phyloP scores from a whole-genome alignment of 2,329 filamentous ascomycete species.

The Alternaria arborescens region DNA sequence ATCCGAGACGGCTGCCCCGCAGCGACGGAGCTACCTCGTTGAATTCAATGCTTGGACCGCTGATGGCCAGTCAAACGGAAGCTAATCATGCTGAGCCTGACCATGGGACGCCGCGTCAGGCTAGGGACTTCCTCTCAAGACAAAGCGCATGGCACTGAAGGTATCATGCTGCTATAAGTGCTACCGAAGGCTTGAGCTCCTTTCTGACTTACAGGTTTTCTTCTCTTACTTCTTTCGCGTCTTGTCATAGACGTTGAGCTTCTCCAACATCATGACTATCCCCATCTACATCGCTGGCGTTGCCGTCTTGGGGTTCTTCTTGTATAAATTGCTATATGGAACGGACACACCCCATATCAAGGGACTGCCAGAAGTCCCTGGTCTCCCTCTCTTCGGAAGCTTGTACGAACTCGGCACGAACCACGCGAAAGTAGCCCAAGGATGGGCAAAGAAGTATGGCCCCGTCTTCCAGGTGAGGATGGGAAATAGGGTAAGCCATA shows the following conservation, averaged over 20 bases:
- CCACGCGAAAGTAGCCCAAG: slow-evolving; percentile 57
- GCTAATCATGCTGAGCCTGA: slow-evolving; percentile 19
- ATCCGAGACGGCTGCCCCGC: slow-evolving; percentile 13
- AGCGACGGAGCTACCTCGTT: background rate
- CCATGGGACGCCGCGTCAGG: background rate
- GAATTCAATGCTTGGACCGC: background rate
- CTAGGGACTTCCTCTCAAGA: slow-evolving; percentile 2
- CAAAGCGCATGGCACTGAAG: slow-evolving; percentile 1
- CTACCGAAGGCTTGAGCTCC: background rate
- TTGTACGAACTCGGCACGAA: slow-evolving; percentile 57
- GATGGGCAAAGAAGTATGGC: slow-evolving; percentile 59
- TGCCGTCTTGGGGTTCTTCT: slow-evolving; percentile 52
- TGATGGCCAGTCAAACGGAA: slow-evolving; percentile 12
- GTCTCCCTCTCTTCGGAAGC: slow-evolving; percentile 58
- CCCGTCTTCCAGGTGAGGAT: slow-evolving; percentile 63
- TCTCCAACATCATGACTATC: slow-evolving; percentile 44
- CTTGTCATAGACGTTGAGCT: slow-evolving; percentile 1
- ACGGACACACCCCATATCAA: slow-evolving; percentile 61
- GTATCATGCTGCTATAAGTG: slow-evolving; percentile 16
- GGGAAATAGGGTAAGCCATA: slow-evolving; percentile 68
- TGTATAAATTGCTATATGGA: slow-evolving; percentile 54
- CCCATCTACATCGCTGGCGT: slow-evolving; percentile 54
- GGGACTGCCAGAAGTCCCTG: slow-evolving; percentile 57
- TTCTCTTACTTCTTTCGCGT: background rate
- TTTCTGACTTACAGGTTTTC: background rate